Percentiles rank a stretch among this genome's conserved stretches.
Evolutionary conservation across 1,139 yeast genomes (phyloP).

Genomic region (Yamadazyma friedrichii): DNA sequence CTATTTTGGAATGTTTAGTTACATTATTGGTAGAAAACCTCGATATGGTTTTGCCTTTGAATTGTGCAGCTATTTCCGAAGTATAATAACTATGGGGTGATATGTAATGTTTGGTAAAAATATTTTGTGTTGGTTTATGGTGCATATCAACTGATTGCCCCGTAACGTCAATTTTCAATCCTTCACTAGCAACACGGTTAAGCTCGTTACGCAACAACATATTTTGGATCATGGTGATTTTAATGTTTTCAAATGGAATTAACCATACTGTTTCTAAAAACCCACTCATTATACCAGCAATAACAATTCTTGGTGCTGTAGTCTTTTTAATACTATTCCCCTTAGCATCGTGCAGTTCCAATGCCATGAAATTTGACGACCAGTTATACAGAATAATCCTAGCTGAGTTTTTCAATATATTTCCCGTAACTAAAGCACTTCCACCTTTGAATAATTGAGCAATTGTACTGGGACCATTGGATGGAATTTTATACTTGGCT

Average conservation of each 20-base stretch:
- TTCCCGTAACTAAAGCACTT: conserved; percentile 77
- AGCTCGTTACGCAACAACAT: conserved; percentile 39
- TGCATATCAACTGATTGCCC: conserved; percentile 23
- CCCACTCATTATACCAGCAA: conserved; percentile 88
- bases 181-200: conserved; percentile 19
- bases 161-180: conserved; percentile 26
- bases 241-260: conserved; percentile 88
- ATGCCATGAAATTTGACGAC: conserved; percentile 74
- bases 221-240: conserved; percentile 82
- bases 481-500: conserved; percentile 34
- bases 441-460: conserved; percentile 68
- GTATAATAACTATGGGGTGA: conserved; percentile 48
- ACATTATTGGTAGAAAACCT: conserved; percentile 21
- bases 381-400: conserved; percentile 75
- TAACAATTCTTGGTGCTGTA: conserved; percentile 68
- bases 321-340: conserved; percentile 41
- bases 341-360: conserved; percentile 37
- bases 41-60: conserved; percentile 24
- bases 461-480: conserved; percentile 38
- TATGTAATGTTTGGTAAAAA: conserved; percentile 36
- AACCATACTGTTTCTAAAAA: conserved; percentile 76
- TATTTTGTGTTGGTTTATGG: conserved; percentile 24
- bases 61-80: conserved; percentile 31
- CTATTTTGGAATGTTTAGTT: conserved; percentile 20
- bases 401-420: conserved; percentile 67